These are phyloP conservation scores for Fusarium azukiicola DNA, from an alignment of 2,329 filamentous ascomycete species.

Conservation along the genomic window DNA sequence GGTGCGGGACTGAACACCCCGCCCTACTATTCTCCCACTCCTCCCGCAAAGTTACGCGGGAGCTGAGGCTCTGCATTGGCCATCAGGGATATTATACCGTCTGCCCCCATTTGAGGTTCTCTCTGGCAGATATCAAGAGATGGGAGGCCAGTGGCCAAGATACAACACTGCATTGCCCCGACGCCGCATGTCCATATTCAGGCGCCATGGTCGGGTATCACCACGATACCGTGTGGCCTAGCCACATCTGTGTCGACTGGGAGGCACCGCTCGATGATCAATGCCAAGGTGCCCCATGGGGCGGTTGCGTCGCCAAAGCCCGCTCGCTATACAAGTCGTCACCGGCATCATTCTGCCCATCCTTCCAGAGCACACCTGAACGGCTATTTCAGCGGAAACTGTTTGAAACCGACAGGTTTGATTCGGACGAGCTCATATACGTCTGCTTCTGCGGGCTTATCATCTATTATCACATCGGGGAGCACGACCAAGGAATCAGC, in stretches of 20 bases:
- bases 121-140: slow-evolving; percentile 2
- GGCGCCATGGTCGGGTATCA: background rate
- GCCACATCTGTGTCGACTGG: background rate
- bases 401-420: background rate
- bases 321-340: background rate
- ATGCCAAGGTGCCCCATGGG: background rate
- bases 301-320: background rate
- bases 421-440: too few relatives aligned
- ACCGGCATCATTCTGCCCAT: slow-evolving; percentile 2
- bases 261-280: background rate
- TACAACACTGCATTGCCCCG: background rate
- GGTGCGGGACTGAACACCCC: background rate
- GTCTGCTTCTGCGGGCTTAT: too few relatives aligned
- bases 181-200: background rate
- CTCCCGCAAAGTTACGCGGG: background rate
- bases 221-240: background rate
- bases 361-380: background rate
- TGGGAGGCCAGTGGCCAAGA: background rate
- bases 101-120: background rate
- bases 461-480: too few relatives aligned
- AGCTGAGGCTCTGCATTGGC: background rate
- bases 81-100: background rate
- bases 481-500: too few relatives aligned
- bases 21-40: slow-evolving; percentile 8
- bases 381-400: background rate